Base-by-base conservation (phyloP, 2,329 filamentous ascomycete genomes). In the Aspergillus tamarii region DNA sequence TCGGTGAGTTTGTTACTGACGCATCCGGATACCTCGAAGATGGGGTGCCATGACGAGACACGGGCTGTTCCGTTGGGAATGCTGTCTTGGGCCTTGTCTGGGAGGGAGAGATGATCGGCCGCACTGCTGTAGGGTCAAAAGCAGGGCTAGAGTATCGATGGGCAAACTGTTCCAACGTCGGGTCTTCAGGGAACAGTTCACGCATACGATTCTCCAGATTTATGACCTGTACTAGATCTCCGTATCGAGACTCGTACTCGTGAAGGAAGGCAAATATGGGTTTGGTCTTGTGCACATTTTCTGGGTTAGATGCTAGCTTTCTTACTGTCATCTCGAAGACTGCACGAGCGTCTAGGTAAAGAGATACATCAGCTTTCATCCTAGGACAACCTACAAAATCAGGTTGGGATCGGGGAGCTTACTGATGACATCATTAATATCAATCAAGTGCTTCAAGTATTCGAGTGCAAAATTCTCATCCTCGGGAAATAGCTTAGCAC, bases 311-410 rank as follows among this genome's bases (percentile, higher is more conserved):
- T 9, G 91, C 87, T 50, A 98, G 85, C 66, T 90, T 90, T 73
- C 91, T 92, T 64, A 97, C 92, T 19, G 94, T 93, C 19, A 94
- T 97, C 77, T 98, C 95, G 72, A 99, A 99, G 2, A 97, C 93
- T 11, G 95, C 94, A 68, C 95, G 88, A 39, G 95, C 95, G 84
- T 99, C 93, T 94, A 26, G 26, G 70, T 16, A 16, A 39, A 39
- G 39, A 39, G 23, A 55, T 39, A 56, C 8, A 57, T 72, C 60
- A 74, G 69, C 28, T 66, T 41, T 26, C 26, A 8, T 43, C 8
- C 28, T 7, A 10, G 5, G 19, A n/a, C 6, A 11, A 34, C 10
- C 16, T 0, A 16, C 11, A 23, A 32, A 45, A 39, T 34, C 32
- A 34, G 12, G 28, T 4, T 1, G 46, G 1, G 39, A 19, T 36